Evolutionary conservation across 257 asterid genomes (phyloP).

Genomic region (Petrea volubilis): DNA sequence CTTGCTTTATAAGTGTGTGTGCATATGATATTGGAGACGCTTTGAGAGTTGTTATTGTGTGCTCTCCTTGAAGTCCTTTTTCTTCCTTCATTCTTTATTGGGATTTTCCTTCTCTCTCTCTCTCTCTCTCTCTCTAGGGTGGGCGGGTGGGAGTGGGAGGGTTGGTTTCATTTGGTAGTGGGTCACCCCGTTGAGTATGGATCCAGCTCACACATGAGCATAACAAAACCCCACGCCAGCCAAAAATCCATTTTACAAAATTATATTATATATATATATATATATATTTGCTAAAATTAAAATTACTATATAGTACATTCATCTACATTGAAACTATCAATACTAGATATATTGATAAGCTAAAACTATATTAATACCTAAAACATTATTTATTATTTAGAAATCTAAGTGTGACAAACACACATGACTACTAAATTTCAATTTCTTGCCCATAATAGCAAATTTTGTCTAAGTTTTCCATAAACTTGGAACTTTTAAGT

Average conservation of each 20-base stretch:
- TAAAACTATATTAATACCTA: too few species aligned
- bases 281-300: not conserved
- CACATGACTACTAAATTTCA: too few species aligned
- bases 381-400: too few species aligned
- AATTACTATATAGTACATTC: not conserved
- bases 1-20: conserved; percentile 18
- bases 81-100: conserved; percentile 13
- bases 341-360: too few species aligned
- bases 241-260: not conserved
- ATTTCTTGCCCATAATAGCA: too few species aligned
- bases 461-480: too few species aligned
- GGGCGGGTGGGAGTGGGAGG: not conserved
- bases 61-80: conserved; percentile 21
- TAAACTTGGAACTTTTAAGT: too few species aligned
- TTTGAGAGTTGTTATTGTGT: conserved; percentile 15
- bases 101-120: not conserved
- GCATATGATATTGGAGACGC: conserved; percentile 18
- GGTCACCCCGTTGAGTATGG: conserved; percentile 50
- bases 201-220: conserved; percentile 64
- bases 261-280: too few species aligned
- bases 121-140: not conserved
- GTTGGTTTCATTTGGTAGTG: conserved; percentile 19
- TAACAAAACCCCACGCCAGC: conserved; percentile 59
- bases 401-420: too few species aligned
- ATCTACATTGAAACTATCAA: too few species aligned